phyloP scores from a whole-genome alignment of 495 filamentous ascomycete species.

The Physcia stellaris region DNA sequence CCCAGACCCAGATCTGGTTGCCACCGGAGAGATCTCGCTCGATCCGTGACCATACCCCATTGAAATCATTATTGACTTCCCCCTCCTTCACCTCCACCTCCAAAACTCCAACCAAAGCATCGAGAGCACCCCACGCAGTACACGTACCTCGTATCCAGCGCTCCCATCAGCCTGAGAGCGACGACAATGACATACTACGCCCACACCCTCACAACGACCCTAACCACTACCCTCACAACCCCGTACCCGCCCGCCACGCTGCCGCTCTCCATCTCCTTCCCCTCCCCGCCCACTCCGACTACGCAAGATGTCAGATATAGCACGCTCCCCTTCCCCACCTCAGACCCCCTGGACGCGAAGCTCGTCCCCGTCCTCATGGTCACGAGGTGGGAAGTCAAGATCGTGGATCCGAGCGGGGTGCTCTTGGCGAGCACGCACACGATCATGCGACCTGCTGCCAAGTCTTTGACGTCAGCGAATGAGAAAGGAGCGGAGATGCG shows the following conservation, averaged over 20 bases:
- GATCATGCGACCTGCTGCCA: slow-evolving; percentile 17
- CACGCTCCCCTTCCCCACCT: neutral
- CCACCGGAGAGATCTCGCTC: too few relatives aligned
- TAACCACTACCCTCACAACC: slow-evolving; percentile 2
- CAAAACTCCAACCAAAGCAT: too few relatives aligned
- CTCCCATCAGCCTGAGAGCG: too few relatives aligned
- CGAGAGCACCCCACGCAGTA: too few relatives aligned
- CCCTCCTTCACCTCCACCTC: too few relatives aligned
- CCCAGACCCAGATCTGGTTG: too few relatives aligned
- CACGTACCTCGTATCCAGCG: too few relatives aligned
- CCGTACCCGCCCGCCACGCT: neutral
- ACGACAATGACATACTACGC: neutral
- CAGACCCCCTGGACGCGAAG: neutral
- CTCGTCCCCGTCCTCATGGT: slow-evolving; percentile 2
- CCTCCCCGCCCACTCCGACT: neutral
- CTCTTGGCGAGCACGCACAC: slow-evolving; percentile 2
- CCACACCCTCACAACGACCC: neutral
- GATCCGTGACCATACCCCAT: too few relatives aligned
- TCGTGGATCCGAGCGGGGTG: neutral
- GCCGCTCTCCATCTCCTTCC: neutral
- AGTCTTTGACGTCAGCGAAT: too few relatives aligned
- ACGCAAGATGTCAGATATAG: neutral
- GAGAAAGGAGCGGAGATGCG: too few relatives aligned
- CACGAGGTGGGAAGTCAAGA: neutral
- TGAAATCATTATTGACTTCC: too few relatives aligned